These are phyloP conservation scores for Trametes polyzona DNA, from an alignment of 1,284 basidiomycete genomes.

Conservation along the genomic window DNA sequence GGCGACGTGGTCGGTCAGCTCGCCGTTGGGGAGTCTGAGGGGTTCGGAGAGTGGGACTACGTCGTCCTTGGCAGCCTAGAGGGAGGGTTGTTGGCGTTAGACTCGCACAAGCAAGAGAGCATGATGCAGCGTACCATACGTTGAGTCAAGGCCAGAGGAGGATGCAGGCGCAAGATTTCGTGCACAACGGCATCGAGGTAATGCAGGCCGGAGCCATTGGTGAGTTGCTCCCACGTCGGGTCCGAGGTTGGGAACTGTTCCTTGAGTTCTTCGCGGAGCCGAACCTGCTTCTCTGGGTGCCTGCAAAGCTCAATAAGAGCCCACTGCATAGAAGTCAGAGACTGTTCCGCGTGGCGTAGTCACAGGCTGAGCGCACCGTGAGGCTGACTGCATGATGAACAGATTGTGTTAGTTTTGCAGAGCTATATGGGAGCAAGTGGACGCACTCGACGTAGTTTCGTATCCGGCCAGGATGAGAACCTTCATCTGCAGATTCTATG, in stretches of 20 bases:
- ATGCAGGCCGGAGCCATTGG: slow-evolving; percentile 32
- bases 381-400: slow-evolving; percentile 23
- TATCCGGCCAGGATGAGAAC: slow-evolving; percentile 45
- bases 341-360: background rate
- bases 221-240: slow-evolving; percentile 41
- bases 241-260: slow-evolving; percentile 28
- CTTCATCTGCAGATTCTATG: slow-evolving; percentile 36
- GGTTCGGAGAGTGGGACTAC: slow-evolving; percentile 54
- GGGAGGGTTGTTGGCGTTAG: background rate
- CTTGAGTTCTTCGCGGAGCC: slow-evolving; percentile 46
- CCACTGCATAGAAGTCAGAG: slow-evolving; percentile 20
- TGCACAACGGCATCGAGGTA: slow-evolving; percentile 42
- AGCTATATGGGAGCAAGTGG: background rate
- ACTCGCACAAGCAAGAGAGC: too few relatives aligned
- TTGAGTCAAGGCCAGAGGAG: slow-evolving; percentile 24
- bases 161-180: slow-evolving; percentile 32
- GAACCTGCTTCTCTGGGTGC: slow-evolving; percentile 39
- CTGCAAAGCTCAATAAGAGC: slow-evolving; percentile 40
- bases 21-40: slow-evolving; percentile 42
- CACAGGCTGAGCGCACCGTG: slow-evolving; percentile 15
- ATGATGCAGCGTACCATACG: slow-evolving; percentile 23
- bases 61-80: slow-evolving; percentile 48
- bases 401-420: background rate
- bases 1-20: slow-evolving; percentile 41
- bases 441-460: slow-evolving; percentile 47